These are phyloP conservation scores for Neophaeococcomyces aloes DNA, from an alignment of 2,329 filamentous ascomycete species.

Conservation along the genomic window DNA sequence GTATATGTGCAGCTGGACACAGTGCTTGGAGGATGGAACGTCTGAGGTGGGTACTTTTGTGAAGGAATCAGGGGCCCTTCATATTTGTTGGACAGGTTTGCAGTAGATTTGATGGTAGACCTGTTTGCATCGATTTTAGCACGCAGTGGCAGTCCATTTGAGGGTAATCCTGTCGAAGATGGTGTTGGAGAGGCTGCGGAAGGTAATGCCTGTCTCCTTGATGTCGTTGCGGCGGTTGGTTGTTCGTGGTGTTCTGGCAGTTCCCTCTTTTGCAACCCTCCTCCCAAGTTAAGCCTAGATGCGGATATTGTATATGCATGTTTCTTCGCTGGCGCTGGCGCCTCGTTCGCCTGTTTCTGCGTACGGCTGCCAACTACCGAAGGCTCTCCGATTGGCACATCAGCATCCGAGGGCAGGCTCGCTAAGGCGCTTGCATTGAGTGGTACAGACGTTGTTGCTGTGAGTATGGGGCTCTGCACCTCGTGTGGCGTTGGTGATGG, in stretches of 20 bases:
- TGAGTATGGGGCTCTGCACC: slow-evolving; percentile 11
- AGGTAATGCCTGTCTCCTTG: slow-evolving; percentile 9
- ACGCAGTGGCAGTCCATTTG: not conserved
- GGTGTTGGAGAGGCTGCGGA: slow-evolving; percentile 12
- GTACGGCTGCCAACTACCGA: slow-evolving; percentile 13
- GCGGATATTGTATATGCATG: slow-evolving; percentile 4
- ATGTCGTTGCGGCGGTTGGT: not conserved
- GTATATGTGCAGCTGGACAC: not conserved
- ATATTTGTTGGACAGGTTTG: not conserved
- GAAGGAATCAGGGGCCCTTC: not conserved
- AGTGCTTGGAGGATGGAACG: slow-evolving; percentile 2
- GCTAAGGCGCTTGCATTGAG: slow-evolving; percentile 12
- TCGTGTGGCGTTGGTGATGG: slow-evolving; percentile 6
- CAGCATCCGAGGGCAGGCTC: slow-evolving; percentile 43
- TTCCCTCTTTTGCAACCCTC: slow-evolving; percentile 18
- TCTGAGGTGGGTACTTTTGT: slow-evolving; percentile 3
- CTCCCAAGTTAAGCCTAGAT: slow-evolving; percentile 17
- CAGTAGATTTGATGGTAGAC: no score
- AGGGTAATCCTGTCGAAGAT: slow-evolving; percentile 15
- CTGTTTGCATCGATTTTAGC: not conserved
- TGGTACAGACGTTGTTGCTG: slow-evolving; percentile 30
- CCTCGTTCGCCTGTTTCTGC: not conserved
- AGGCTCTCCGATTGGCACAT: slow-evolving; percentile 49
- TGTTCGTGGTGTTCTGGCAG: slow-evolving; percentile 8
- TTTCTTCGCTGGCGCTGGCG: not conserved